Base-by-base conservation (phyloP, 139 green algal species). In the Tetraselmis striata region DNA sequence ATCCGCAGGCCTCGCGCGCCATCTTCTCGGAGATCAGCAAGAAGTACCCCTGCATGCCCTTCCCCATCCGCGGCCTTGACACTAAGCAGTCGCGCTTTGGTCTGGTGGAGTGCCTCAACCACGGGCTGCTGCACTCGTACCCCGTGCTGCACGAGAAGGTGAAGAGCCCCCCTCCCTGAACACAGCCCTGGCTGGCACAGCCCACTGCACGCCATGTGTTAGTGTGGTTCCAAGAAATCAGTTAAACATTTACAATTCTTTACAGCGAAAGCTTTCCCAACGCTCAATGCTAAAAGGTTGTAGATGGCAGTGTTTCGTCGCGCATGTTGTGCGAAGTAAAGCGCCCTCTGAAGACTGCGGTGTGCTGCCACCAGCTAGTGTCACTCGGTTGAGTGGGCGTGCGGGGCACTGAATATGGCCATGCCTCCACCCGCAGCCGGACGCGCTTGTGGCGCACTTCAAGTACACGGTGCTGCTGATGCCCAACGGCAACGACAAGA, bases 381-480 rank as follows among this genome's bases (percentile, higher is more conserved):
- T 99, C 96, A 29, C 96, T 93, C 0, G 93, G 99, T 77, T 99
- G 97, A 92, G 99, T 99, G 92, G 88, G 96, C 18, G 95, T 93
- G 5, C 85, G 98, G 82, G 96, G 98, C 32, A 87, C 91, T 77
- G 86, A 94, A 31, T 99, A 99, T 90, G 89, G 83, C 87, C 32
- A 26, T 86, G 2, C 90, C 94, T 24, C 91, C 87, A 26, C 96
- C 98, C 89, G 85, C 23, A 58, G 59, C 79, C 45, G 11, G 45
- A 67, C 18, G 83, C 87, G 29, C 30, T 87, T 1, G 92, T 95
- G 25, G 92, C 87, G n/a, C 96, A 99, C 89, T 86, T 98, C 83
- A 99, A 99, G 91, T 92, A 89, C 82, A 99, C 97, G 0, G 91
- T 98, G 76, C 90, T 99, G 85, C 88, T 99, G 77, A 98, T 98